Base-by-base conservation (phyloP, 2,329 filamentous ascomycete species). In the Diaporthe humulicola region DNA sequence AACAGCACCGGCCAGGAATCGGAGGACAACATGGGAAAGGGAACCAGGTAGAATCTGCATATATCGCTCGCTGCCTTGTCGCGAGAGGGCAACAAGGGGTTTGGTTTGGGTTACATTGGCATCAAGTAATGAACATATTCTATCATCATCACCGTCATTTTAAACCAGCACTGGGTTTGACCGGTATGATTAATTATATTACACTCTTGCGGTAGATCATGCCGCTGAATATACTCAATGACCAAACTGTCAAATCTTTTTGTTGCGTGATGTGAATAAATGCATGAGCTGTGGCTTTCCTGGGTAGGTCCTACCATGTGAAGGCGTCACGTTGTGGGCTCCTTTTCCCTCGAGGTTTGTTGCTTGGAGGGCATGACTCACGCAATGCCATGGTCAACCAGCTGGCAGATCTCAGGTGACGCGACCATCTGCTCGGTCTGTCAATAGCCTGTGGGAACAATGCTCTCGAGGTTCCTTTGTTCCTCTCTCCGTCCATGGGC, bases 1-100 rank as follows among this genome's bases (percentile, higher is more conserved):
- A 54, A 69, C 64, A 69, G 64, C 64, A 69, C 64, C 15, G 64
- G 64, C 64, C 64, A 25, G 48, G 48, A 36, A 40, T 4, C 17
- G 25, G 14, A 30, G 64, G 9, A 25, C 33, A 54, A 22, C n/a
- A 38, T 52, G 45, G 64, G 5, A 52, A 67, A 19, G 28, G 42
- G 19, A 52, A 7, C 22, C 14, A 52, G 25, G 64, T 52, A 52
- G 64, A 67, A 36, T 38, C 45, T 67, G 64, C 64, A 67, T 67
- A 67, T 67, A n/a, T n/a, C n/a, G n/a, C n/a, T n/a, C 30, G 42
- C 30, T 66, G 60, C 25, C 38, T 42, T 48, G 40, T 66, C 60
- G 28, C 28, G 19, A n/a, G 22, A 48, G 17, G 48, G 45, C 45
- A 52, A 12, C 28, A 30, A 17, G 22, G 9, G 19, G 36, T 14